Evolutionary conservation across 2,329 filamentous ascomycete genomes (phyloP).

Genomic region (Decorospora gaudefroyi): DNA sequence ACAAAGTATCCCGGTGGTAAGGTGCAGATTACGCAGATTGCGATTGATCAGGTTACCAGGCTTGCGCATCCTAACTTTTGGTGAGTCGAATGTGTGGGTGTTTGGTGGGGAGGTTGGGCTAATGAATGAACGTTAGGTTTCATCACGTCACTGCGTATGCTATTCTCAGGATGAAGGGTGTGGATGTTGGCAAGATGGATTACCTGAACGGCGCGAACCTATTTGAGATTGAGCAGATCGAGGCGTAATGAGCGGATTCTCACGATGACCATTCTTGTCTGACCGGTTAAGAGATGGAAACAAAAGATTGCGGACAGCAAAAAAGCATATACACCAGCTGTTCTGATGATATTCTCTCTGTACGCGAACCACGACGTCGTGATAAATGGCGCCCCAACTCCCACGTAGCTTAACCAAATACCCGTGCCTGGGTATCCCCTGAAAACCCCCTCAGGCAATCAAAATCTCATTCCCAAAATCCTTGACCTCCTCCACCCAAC

Average conservation of each 20-base stretch:
- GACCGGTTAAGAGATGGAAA: no score
- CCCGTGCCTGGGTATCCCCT: background rate
- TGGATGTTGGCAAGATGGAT: conserved; percentile 65
- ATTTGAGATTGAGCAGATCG: background rate
- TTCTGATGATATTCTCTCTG: no score
- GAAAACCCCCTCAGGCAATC: conserved; percentile 41
- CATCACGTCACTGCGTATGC: conserved; percentile 64
- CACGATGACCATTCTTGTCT: no score
- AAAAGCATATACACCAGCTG: no score
- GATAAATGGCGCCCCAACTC: no score
- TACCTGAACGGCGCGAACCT: conserved; percentile 50
- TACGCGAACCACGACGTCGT: no score
- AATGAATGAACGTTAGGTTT: conserved; percentile 51
- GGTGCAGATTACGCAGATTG: conserved; percentile 50
- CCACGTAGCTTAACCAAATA: background rate
- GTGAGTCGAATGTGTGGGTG: conserved; percentile 8
- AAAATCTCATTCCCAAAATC: conserved; percentile 39
- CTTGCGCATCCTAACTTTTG: conserved; percentile 64
- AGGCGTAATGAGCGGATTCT: no score
- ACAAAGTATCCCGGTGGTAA: conserved; percentile 32
- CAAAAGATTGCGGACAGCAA: no score
- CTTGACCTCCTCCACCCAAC: conserved; percentile 44
- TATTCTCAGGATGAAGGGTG: conserved; percentile 65
- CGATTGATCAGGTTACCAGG: conserved; percentile 53
- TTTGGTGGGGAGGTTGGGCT: background rate